Conservation (phyloP, 768 basidiomycete species). For the Gelatoporia subvermispora region DNA sequence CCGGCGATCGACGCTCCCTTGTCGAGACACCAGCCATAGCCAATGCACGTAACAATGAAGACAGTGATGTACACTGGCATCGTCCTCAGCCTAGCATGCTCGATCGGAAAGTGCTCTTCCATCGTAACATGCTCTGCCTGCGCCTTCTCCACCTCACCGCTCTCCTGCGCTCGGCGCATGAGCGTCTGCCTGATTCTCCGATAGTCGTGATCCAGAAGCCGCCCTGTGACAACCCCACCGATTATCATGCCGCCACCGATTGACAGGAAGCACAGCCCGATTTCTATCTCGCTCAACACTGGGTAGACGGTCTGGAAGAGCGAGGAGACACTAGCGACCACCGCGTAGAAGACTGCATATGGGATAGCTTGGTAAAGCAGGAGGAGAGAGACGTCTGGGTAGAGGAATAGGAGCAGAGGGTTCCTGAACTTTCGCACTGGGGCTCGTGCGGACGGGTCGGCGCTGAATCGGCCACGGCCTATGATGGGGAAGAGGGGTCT, state of each 20-base stretch:
- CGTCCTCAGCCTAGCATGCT: slow-evolving; percentile 49
- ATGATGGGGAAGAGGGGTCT: slow-evolving; percentile 29
- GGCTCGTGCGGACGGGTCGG: slow-evolving; percentile 10
- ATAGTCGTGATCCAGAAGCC: slow-evolving; percentile 65
- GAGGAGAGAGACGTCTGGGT: slow-evolving; percentile 51
- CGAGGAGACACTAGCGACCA: slow-evolving; percentile 56
- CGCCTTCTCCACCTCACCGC: slow-evolving; percentile 18
- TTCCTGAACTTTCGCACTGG: slow-evolving; percentile 40
- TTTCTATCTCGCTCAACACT: slow-evolving; percentile 51
- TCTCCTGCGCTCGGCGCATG: slow-evolving; percentile 7
- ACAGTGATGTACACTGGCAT: slow-evolving; percentile 38
- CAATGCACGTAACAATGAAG: slow-evolving; percentile 37
- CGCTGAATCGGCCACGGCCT: slow-evolving; percentile 9
- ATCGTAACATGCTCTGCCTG: slow-evolving; percentile 19
- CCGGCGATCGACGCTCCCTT: slow-evolving; percentile 42
- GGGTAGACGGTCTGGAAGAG: slow-evolving; percentile 57
- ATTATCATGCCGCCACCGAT: slow-evolving; percentile 68
- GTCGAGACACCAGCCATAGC: slow-evolving; percentile 61
- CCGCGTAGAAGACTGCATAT: slow-evolving; percentile 55
- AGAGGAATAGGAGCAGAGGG: slow-evolving; percentile 49
- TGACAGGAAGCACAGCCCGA: slow-evolving; percentile 76
- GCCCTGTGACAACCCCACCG: slow-evolving; percentile 54
- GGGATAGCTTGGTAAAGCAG: slow-evolving; percentile 48
- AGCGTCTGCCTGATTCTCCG: slow-evolving; percentile 29
- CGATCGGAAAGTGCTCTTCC: slow-evolving; percentile 51